Percentiles rank a stretch among this genome's conserved stretches.
Conservation (phyloP, 495 filamentous ascomycete species). For the Penicillium bialowiezense region DNA sequence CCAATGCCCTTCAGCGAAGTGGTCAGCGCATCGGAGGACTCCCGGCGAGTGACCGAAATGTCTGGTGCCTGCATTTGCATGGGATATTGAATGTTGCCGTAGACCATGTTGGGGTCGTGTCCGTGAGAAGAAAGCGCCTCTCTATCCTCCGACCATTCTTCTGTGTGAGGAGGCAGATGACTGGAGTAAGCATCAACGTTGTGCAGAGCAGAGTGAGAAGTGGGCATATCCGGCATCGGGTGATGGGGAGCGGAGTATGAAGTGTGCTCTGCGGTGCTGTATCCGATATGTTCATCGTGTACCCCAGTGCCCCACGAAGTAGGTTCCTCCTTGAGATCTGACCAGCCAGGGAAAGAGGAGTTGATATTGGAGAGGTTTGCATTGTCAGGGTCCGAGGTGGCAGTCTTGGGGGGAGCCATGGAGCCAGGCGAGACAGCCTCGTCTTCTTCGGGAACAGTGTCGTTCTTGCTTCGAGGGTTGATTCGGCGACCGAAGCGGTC, state of each 20-base stretch:
- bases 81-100: conserved; percentile 33
- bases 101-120: conserved; percentile 26
- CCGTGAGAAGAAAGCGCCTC: conserved; percentile 21
- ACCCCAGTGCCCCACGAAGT: conserved; percentile 30
- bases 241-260: conserved; percentile 23
- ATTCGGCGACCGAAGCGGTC: conserved; percentile 30
- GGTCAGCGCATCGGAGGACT: conserved; percentile 42
- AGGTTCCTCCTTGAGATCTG: conserved; percentile 29
- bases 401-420: conserved; percentile 24
- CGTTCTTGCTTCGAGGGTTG: conserved; percentile 17
- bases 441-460: conserved; percentile 17
- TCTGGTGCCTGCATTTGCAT: conserved; percentile 33
- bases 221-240: conserved; percentile 18
- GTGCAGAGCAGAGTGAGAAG: conserved; percentile 15
- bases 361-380: conserved; percentile 14
- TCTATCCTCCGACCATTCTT: conserved; percentile 30
- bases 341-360: conserved; percentile 34
- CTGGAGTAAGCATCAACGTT: conserved; percentile 18
- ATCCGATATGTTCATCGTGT: conserved; percentile 28
- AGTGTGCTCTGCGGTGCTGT: conserved; percentile 11
- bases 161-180: conserved; percentile 18
- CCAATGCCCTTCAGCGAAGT: conserved; percentile 40
- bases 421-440: conserved; percentile 33
- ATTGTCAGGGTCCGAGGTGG: conserved; percentile 8
- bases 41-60: conserved; percentile 32